Base-by-base conservation (phyloP, 73 alveolate genomes). In the Tetrahymena borealis region DNA sequence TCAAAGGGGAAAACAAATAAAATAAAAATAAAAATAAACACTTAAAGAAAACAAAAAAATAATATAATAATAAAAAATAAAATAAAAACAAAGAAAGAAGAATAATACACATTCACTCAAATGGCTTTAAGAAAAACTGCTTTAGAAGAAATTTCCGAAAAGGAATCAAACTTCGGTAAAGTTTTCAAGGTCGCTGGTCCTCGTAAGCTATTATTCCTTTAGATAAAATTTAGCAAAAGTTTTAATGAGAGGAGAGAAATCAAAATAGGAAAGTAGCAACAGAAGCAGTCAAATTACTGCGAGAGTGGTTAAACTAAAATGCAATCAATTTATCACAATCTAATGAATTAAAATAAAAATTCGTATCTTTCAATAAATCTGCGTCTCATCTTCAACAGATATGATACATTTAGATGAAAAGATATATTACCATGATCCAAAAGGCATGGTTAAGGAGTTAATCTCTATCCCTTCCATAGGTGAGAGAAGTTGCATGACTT, bases 171-270 rank as follows among this genome's bases (percentile, higher is more conserved):
- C 91, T 93, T 79, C 91, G 95, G 95, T 39, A 85, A 92, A 93
- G 92, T 93, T 33, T 93, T 85, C 95, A 93, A 93, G 90, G 95
- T 93, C 35, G 95, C 95, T 33, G 95, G 95, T 39, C 95, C 95
- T 79, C 91, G 95, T 93, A 93, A 85, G 40, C 37, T 79, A 38
- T 93, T 38, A 39, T 93, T 85, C 79, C 28, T 60, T 35, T 24
- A 60, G 85, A 60, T 24, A 60, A 24, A 60, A 24, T 20, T 24
- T 1, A 60, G 10, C 11, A 60, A 60, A n/a, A 60, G 85, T 32
- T 60, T 60, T 60, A 60, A 42, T 32, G 85, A 60, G 85, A 60
- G 85, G 7, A 35, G 13, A 60, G 38, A 60, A 5, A 60, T 60
- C 28, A 7, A 60, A 28, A 60, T 15, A 60, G 85, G n/a, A 18